Conservation (phyloP, 2,329 filamentous ascomycete species). For the Calonectria hongkongensis region DNA sequence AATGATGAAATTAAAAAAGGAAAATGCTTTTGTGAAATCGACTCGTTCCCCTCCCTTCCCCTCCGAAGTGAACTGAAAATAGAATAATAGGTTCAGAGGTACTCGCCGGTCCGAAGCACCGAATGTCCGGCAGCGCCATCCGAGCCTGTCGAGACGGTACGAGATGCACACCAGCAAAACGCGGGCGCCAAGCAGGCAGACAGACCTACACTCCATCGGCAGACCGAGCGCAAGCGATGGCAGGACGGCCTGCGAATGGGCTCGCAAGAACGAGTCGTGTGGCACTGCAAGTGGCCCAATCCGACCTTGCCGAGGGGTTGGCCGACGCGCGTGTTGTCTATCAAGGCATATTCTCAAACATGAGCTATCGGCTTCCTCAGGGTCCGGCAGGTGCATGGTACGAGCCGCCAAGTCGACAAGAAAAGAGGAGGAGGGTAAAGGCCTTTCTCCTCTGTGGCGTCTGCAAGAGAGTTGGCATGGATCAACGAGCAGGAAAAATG, state of each 20-base stretch:
- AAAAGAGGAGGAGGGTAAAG: neutral
- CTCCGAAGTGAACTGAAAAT: neutral
- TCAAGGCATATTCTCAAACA: neutral
- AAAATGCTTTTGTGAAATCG: neutral
- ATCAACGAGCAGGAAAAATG: conserved; percentile 11
- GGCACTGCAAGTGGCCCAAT: neutral
- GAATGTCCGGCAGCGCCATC: neutral
- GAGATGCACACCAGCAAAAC: conserved; percentile 4
- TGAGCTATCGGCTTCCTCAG: neutral
- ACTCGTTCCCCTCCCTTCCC: neutral
- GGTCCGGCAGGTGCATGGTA: neutral
- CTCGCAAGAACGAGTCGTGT: neutral
- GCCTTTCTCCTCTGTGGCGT: conserved; percentile 2
- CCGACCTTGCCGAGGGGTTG: conserved; percentile 3
- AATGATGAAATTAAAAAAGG: too few relatives aligned
- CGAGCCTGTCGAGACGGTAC: too few relatives aligned
- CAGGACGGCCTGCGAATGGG: conserved; percentile 27
- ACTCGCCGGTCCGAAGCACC: conserved; percentile 13
- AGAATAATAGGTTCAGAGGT: neutral
- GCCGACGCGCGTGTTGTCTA: neutral
- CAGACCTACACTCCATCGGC: neutral
- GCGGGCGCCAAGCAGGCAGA: neutral
- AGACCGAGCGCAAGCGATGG: conserved; percentile 1
- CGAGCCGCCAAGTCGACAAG: neutral
- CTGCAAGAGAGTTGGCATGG: conserved; percentile 18